Conservation (phyloP, 2,329 filamentous ascomycete genomes). For the Penicillium italicum region DNA sequence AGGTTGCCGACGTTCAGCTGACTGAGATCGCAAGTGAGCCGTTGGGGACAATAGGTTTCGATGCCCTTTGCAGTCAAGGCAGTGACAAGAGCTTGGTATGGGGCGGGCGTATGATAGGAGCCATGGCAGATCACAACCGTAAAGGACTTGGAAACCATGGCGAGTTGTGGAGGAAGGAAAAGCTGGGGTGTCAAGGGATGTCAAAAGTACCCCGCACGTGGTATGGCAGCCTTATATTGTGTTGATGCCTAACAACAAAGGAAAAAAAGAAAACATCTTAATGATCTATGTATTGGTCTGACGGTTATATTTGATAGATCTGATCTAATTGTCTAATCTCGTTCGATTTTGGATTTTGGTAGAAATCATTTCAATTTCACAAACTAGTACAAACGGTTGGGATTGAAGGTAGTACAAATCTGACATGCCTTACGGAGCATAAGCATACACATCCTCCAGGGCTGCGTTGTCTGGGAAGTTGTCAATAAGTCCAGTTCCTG, state of each 20-base stretch:
- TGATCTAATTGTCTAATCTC: neutral
- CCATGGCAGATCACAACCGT: constrained; percentile 4
- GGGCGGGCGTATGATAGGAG: constrained; percentile 31
- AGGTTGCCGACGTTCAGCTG: constrained; percentile 59
- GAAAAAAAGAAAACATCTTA: neutral
- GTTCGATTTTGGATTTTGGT: neutral
- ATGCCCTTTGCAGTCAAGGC: constrained; percentile 24
- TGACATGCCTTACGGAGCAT: constrained; percentile 2
- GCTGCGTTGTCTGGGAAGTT: neutral
- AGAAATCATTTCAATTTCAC: neutral
- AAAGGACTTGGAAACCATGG: neutral
- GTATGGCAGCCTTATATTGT: neutral
- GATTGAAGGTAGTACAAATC: neutral
- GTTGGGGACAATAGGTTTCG: constrained; percentile 34
- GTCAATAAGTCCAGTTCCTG: neutral
- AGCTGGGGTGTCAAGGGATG: neutral
- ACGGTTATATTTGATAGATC: neutral
- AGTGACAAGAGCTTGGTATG: constrained; percentile 27
- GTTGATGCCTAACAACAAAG: neutral
- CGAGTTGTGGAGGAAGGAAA: neutral
- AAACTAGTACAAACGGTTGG: neutral
- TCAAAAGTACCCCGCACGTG: neutral
- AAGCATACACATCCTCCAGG: neutral
- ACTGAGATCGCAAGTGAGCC: constrained; percentile 48
- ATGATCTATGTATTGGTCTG: too few relatives aligned